Conservation (phyloP, 2,329 filamentous ascomycete genomes). For the Aspergillus novofumigatus region DNA sequence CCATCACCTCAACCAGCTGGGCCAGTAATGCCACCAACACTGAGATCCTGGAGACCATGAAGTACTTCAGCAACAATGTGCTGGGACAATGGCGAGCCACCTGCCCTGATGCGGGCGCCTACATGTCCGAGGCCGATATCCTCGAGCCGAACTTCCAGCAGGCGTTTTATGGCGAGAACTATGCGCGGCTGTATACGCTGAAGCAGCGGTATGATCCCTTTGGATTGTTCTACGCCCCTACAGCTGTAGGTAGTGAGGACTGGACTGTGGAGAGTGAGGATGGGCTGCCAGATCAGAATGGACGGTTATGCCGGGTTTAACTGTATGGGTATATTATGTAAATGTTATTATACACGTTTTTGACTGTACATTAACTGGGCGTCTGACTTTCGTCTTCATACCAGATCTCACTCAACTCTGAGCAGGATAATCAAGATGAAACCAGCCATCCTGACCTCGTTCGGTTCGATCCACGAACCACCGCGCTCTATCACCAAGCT, state of each 20-base stretch:
- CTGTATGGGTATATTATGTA: background rate
- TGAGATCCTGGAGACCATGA: constrained; percentile 28
- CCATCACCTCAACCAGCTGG: constrained; percentile 23
- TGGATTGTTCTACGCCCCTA: constrained; percentile 47
- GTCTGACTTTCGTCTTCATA: background rate
- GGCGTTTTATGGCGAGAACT: constrained; percentile 28
- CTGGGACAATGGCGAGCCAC: constrained; percentile 22
- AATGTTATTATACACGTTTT: background rate
- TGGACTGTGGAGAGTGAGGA: constrained; percentile 40
- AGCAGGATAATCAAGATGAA: background rate
- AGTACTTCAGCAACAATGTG: constrained; percentile 17
- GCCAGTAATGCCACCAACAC: constrained; percentile 27
- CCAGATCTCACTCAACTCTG: background rate
- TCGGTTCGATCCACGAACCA: background rate
- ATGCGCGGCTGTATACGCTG: constrained; percentile 29
- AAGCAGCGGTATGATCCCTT: constrained; percentile 52
- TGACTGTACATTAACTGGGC: background rate
- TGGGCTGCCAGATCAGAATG: constrained; percentile 29
- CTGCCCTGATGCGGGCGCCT: constrained; percentile 22
- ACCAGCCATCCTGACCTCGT: background rate
- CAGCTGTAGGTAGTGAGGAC: constrained; percentile 52
- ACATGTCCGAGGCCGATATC: constrained; percentile 50
- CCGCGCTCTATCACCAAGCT: background rate
- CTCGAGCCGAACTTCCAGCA: constrained; percentile 30
- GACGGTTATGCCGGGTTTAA: constrained; percentile 38